Evolutionary conservation across 2,329 filamentous ascomycete genomes (phyloP), one percentile per base, ranked within the genome.

Genomic region (Emmonsia crescens): DNA sequence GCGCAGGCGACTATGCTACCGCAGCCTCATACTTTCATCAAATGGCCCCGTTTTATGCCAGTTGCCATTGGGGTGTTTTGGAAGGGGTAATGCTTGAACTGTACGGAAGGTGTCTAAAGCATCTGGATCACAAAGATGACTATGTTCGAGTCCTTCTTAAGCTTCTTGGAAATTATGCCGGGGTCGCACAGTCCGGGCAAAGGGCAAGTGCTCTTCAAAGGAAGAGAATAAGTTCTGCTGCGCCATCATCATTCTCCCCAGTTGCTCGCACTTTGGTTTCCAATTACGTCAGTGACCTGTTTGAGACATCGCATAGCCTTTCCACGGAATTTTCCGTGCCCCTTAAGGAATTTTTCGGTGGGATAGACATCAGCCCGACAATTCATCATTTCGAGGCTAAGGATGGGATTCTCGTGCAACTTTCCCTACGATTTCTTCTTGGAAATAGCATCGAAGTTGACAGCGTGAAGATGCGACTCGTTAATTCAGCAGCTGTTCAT

Each of bases 1-100:
- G 89, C 63, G 79, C 89, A 2, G 82, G 83, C 27, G 89, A 97
- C 66, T 92, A 86, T 70, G 79, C 78, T 2, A 82, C 85, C 1
- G 92, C 94, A 0, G 86, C 89, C 0, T 82, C 82, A 0, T 92
- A 89, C 69, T 94, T 99, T 68, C 83, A 88, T 68, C 82, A 86
- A 54, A 85, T 94, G 51, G 87, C 89, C 0, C 86, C 88, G 0
- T 89, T 89, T 64, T 96, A 94, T 67, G 88, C 87, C 0, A 85
- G 87, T 61, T 85, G 83, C 61, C 84, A 86, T 54, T 97, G 94
- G 92, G 85, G 83, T 60, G 78, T 87, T 0, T 79, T 96, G 14
- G 91, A 97, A 70, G 79, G 91, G 3, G 88, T 88, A 0, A 89
- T 96, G 82, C 81, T 97, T 5, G 84, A 89, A 65, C 88, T 96